Base-by-base conservation (phyloP, 768 basidiomycete genomes). In the Sarcodon aspratus region DNA sequence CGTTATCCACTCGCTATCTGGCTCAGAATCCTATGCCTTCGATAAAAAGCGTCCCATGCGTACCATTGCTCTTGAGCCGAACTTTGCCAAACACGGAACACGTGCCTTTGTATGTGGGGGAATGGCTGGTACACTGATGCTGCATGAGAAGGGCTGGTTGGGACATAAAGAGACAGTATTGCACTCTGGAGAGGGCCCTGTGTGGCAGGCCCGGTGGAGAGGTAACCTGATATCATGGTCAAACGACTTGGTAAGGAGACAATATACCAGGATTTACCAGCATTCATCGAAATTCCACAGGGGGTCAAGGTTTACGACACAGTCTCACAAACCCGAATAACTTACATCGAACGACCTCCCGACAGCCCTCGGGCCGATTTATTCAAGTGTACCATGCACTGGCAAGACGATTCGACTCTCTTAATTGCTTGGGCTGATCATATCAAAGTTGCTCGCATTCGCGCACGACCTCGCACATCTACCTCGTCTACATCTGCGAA, bases 301-400 rank as follows among this genome's bases (percentile, higher is more conserved):
- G 95, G 95, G 11, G 86, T 97, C 48, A 95, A 92, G 61, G 84
- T 99, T 44, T 95, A 94, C 61, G 94, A 97, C 61, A 83, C 80
- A 0, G 67, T 69, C 4, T 85, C 85, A 0, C 79, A 83, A 55
- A 78, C 79, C 15, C 80, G 85, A 7, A 82, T 98, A 44, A 82
- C 83, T 0, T 90, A 77, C 61, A 92, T 97, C 47, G 88, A 94
- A 63, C 75, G 93, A 35, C 82, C 85, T 11, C 59, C 75, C 0
- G 79, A 87, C 52, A 82, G 88, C 50, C 96, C 95, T 2, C 78
- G 96, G 36, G 86, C 93, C 0, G 96, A 99, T 59, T 73, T 97
- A 7, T 97, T 94, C 77, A 94, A 92, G 58, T 95, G 89, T 60
- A 85, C 79, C 0, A 73, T 99, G 1, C 70, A 82, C 50, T 99